Evolutionary conservation across 441 rosid species (phyloP).

Genomic region (Biscutella auriculata): DNA sequence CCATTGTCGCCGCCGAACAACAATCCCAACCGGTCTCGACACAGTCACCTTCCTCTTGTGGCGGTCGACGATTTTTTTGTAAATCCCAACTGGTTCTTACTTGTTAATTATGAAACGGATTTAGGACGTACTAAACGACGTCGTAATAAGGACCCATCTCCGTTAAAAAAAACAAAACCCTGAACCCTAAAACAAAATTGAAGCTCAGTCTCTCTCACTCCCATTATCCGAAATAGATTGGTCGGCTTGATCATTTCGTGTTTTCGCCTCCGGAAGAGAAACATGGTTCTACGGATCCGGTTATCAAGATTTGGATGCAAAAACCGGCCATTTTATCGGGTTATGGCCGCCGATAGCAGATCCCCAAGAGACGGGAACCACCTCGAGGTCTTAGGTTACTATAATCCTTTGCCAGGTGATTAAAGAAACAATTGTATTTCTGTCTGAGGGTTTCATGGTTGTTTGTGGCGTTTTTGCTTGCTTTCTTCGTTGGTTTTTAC

Average conservation of each 20-base stretch:
- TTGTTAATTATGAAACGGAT: too few species aligned
- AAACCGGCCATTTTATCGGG: conserved; percentile 62
- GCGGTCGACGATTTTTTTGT: conserved; percentile 7
- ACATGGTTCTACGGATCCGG: conserved; percentile 56
- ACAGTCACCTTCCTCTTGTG: background rate
- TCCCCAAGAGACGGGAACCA: conserved; percentile 69
- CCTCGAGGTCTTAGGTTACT: conserved; percentile 63
- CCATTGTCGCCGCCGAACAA: background rate
- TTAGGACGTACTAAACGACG: too few species aligned
- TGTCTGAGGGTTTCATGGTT: background rate
- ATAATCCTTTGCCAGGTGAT: conserved; percentile 63
- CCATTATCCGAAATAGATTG: background rate
- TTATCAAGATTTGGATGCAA: conserved; percentile 63
- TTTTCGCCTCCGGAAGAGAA: background rate
- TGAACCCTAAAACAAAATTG: conserved; percentile 16
- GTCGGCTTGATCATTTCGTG: background rate
- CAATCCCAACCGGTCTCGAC: background rate
- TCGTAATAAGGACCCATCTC: background rate
- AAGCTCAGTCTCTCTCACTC: background rate
- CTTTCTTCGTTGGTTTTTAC: background rate
- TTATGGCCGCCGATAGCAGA: conserved; percentile 75
- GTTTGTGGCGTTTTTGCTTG: background rate
- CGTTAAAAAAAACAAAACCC: background rate
- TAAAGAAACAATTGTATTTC: background rate
- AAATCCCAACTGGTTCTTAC: background rate